Base-by-base conservation (phyloP, 257 asterid genomes). In the Coffea canephora region DNA sequence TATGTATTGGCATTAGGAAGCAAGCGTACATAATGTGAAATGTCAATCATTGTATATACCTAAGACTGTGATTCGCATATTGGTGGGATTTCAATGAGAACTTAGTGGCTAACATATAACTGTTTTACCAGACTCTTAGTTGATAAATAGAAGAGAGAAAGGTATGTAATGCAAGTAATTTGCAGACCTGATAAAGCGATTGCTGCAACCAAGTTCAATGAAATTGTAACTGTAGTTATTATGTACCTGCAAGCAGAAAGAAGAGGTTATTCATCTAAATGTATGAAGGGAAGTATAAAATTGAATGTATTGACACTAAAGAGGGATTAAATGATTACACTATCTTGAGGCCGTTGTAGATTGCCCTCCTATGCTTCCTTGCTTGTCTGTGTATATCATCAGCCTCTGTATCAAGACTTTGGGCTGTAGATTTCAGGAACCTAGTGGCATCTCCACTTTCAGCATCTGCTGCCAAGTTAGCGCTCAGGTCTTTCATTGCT, bases 401-500 rank as follows among this genome's bases (percentile, higher is more conserved):
- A 12, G 99, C 98, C 87, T 86, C 91, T 41, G 81, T 65, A 31
- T 93, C 92, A 12, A 93, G 97, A 39, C 73, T 78, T 16, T 5
- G 74, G 41, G 98, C 89, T 3, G 96, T 91, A 11, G 96, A 79
- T 36, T 77, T 79, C 7, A 91, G 87, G 87, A 95, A 91, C 31
- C 50, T 49, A 0, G 88, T 81, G 48, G 89, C 86, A 15, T 81
- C 83, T 16, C 88, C 54, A 72, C 80, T 77, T 73, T 72, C 89
- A 69, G 84, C 72, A 2, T 76, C 85, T 9, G 76, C 84, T 68
- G 76, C 84, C 76, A 91, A 50, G 69, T 72, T 88, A 3, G 8
- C 48, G 81, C 83, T 88, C 87, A 93, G 89, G 23, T 85, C 88
- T 82, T 66, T 91, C 93, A 95, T 82, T 72, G 98, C 96, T 78